Conservation (phyloP, 2,329 filamentous ascomycete species). For the Sarocladium oryzae region DNA sequence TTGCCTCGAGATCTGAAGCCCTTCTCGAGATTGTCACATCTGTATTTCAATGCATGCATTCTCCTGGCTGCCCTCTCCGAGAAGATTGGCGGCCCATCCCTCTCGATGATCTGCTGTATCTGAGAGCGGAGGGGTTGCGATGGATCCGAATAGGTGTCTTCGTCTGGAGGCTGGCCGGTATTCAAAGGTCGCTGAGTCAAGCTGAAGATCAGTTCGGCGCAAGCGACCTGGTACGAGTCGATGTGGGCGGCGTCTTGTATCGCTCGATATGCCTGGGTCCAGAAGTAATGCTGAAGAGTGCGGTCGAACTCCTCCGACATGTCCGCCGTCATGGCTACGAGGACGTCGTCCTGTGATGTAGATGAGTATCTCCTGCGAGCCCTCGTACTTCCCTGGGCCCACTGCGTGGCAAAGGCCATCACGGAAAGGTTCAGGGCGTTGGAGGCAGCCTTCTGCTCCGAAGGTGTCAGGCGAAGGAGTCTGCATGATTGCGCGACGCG, state of each 20-base stretch:
- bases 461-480: slow-evolving; percentile 29
- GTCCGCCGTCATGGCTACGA: neutral
- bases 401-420: slow-evolving; percentile 46
- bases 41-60: slow-evolving; percentile 29
- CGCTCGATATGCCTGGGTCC: slow-evolving; percentile 28
- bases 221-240: slow-evolving; percentile 30
- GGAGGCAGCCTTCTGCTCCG: slow-evolving; percentile 32
- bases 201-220: slow-evolving; percentile 31
- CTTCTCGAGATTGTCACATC: slow-evolving; percentile 18
- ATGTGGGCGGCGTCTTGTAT: slow-evolving; percentile 27
- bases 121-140: neutral
- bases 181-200: slow-evolving; percentile 27
- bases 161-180: neutral
- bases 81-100: slow-evolving; percentile 21
- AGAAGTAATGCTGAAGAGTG: slow-evolving; percentile 26
- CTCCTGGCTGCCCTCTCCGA: slow-evolving; percentile 31
- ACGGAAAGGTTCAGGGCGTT: slow-evolving; percentile 40
- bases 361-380: slow-evolving; percentile 11
- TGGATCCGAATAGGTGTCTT: neutral
- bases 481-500: slow-evolving; percentile 30
- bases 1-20: slow-evolving; percentile 7
- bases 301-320: slow-evolving; percentile 28
- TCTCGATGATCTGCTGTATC: slow-evolving; percentile 16
- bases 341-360: neutral
- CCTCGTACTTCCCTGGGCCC: slow-evolving; percentile 31